Conservation (phyloP, 2,329 filamentous ascomycete genomes). For the Colletotrichum sp. region DNA sequence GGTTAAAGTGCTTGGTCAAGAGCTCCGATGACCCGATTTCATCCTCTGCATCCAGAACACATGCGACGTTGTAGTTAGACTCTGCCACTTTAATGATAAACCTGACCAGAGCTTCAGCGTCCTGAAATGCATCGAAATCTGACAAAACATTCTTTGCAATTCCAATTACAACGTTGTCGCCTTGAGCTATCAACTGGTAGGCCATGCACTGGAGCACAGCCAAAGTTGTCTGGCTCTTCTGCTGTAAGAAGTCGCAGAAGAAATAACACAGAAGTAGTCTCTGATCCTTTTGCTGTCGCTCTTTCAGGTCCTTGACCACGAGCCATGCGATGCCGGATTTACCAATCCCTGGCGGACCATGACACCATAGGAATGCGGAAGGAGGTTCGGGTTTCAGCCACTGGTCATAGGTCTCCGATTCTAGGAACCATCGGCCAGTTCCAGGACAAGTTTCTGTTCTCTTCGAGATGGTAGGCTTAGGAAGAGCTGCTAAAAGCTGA, state of each 20-base stretch:
- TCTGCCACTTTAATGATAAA: not conserved
- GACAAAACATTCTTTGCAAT: not conserved
- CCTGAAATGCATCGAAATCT: not conserved
- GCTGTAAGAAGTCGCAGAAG: not conserved
- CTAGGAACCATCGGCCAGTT: not conserved
- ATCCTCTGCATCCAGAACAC: not conserved
- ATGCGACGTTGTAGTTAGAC: not conserved
- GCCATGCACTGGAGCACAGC: not conserved
- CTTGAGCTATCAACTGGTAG: not conserved
- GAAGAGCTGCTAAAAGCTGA: not conserved
- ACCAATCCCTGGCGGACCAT: not conserved
- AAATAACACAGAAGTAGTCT: not conserved
- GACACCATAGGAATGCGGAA: not conserved
- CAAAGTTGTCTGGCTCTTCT: not conserved
- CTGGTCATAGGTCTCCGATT: not conserved
- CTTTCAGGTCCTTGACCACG: not conserved
- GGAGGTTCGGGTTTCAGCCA: not conserved
- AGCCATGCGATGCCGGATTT: not conserved
- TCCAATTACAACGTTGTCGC: not conserved
- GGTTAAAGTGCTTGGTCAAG: not conserved
- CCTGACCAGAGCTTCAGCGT: accelerated
- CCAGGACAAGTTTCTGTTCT: not conserved
- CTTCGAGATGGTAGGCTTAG: not conserved
- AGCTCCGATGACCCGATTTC: not conserved
- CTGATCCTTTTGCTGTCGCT: not conserved